Evolutionary conservation across 257 asterid genomes (phyloP).

Genomic region (Jasminum sambac): DNA sequence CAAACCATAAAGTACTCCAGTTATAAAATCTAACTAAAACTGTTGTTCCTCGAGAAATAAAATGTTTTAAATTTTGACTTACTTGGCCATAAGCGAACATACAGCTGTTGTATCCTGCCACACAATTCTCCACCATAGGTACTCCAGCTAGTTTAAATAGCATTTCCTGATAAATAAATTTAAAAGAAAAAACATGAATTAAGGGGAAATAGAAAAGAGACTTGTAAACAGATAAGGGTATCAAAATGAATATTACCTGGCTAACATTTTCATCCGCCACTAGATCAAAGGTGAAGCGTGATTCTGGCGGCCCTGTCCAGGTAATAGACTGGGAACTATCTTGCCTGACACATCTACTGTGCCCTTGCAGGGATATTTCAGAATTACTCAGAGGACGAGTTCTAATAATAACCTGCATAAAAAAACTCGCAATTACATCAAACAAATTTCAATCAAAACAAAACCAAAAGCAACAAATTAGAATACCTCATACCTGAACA

Average conservation of each 20-base stretch:
- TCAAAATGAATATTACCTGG: conserved; percentile 53
- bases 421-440: neutral
- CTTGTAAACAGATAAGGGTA: neutral
- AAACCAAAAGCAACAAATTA: neutral
- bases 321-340: conserved; percentile 86
- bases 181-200: conserved; percentile 24
- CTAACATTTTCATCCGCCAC: conserved; percentile 93
- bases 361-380: conserved; percentile 80
- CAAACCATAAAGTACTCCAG: neutral
- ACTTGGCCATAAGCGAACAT: conserved; percentile 99
- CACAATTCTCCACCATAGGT: conserved; percentile 95
- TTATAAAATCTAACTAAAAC: neutral
- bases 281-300: conserved; percentile 80
- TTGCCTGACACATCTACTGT: conserved; percentile 71
- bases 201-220: conserved; percentile 8
- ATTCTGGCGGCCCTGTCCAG: conserved; percentile 88
- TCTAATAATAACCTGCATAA: conserved; percentile 73
- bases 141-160: conserved; percentile 84
- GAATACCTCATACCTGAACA: conserved; percentile 84
- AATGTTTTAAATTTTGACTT: conserved; percentile 28
- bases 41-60: neutral
- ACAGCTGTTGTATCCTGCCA: conserved; percentile 96
- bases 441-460: neutral
- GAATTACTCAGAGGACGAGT: conserved; percentile 75
- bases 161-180: conserved; percentile 64